Evolutionary conservation across 352 stramenopile species (phyloP).

Genomic region (Sclerospora graminicola): DNA sequence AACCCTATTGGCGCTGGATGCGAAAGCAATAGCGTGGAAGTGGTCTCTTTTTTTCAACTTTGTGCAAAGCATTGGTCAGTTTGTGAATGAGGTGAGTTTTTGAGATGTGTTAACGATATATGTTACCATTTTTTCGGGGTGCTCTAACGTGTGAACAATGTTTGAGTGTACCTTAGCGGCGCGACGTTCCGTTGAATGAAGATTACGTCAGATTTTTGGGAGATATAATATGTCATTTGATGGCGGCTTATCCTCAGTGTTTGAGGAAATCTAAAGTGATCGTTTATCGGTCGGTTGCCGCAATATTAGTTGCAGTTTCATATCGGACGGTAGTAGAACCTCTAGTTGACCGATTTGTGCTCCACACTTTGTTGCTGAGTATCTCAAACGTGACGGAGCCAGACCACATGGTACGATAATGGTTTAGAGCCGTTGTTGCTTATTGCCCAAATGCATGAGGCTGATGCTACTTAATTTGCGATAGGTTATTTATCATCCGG

Average conservation of each 20-base stretch:
- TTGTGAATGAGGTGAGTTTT: constrained; percentile 38
- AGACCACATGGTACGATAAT: constrained; percentile 26
- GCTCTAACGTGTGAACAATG: constrained; percentile 3
- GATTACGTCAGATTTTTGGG: constrained; percentile 43
- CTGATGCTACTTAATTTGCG: neutral
- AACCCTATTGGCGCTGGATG: constrained; percentile 45
- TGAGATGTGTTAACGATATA: constrained; percentile 9
- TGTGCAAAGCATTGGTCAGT: constrained; percentile 44
- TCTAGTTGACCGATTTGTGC: constrained; percentile 41
- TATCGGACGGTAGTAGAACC: constrained; percentile 26
- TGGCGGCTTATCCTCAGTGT: constrained; percentile 52
- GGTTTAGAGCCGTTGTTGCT: neutral
- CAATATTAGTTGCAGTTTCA: constrained; percentile 31
- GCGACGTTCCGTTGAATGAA: constrained; percentile 24
- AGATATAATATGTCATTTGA: constrained; percentile 45
- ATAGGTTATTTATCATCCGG: constrained; percentile 57
- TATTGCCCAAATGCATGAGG: neutral
- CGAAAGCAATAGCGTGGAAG: constrained; percentile 34
- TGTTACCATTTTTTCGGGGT: constrained; percentile 2
- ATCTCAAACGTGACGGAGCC: constrained; percentile 50
- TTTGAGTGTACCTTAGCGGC: constrained; percentile 10
- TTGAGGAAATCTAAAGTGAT: constrained; percentile 47
- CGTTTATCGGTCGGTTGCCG: constrained; percentile 42
- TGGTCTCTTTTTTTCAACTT: constrained; percentile 51
- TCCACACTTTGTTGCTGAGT: constrained; percentile 50